Percentiles rank a stretch among this genome's conserved stretches.
Evolutionary conservation across 768 basidiomycete species (phyloP).

Genomic region (Suillus sp.): DNA sequence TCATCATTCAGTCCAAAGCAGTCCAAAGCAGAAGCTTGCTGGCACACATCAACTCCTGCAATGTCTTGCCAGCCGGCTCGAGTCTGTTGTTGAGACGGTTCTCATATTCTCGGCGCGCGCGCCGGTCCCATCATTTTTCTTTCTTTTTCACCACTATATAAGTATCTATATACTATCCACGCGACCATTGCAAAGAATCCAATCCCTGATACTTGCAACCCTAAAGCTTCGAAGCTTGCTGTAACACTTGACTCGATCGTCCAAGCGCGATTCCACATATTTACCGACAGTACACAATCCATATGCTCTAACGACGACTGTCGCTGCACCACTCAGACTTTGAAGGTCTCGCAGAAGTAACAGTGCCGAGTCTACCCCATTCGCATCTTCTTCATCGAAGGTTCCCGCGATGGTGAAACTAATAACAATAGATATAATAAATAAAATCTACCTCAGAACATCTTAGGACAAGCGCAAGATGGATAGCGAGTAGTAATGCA

Average conservation of each 20-base stretch:
- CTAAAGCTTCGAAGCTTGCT: no score
- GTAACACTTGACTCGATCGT: not conserved
- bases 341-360: not conserved
- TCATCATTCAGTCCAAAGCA: not conserved
- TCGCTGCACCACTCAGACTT: not conserved
- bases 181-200: no score
- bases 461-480: not conserved
- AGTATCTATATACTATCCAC: no score
- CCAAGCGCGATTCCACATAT: not conserved
- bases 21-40: no score
- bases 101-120: no score
- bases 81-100: no score
- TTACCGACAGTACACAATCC: no score
- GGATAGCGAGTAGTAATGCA: slow-evolving; percentile 4
- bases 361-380: not conserved
- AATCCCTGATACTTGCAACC: no score
- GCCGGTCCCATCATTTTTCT: no score
- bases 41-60: no score
- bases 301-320: not conserved
- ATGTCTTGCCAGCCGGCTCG: no score
- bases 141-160: no score
- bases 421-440: slow-evolving; percentile 1
- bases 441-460: not conserved
- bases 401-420: not conserved
- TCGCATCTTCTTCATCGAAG: not conserved